Evolutionary conservation across 345 rosid species (phyloP).

Genomic region (Arabidopsis arenosa): DNA sequence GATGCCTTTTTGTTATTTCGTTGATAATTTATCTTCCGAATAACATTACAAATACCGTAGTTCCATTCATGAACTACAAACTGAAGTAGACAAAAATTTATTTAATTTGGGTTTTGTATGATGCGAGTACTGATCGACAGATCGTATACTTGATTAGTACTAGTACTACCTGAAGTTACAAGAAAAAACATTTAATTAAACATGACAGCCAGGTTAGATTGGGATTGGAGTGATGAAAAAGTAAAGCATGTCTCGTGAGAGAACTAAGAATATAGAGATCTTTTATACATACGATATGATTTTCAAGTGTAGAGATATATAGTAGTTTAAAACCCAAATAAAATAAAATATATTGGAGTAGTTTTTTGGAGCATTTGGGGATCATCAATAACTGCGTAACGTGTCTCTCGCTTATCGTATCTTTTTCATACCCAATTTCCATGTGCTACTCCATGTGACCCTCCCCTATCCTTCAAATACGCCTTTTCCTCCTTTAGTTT

Average conservation of each 20-base stretch:
- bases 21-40: neutral
- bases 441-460: constrained; percentile 52
- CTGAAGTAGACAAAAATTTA: neutral
- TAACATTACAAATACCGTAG: neutral
- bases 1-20: neutral
- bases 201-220: constrained; percentile 30
- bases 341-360: neutral
- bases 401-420: constrained; percentile 50
- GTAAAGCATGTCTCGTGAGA: constrained; percentile 50
- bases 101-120: neutral
- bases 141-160: constrained; percentile 34
- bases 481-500: neutral
- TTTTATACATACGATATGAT: constrained; percentile 8
- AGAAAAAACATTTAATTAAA: constrained; percentile 8
- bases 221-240: constrained; percentile 48
- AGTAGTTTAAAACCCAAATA: no score
- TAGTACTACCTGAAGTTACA: constrained; percentile 34
- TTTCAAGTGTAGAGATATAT: neutral
- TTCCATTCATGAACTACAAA: constrained; percentile 8
- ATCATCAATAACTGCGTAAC: constrained; percentile 44
- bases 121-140: constrained; percentile 34
- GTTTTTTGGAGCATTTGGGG: constrained; percentile 25
- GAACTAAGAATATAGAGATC: constrained; percentile 32
- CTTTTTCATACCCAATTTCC: constrained; percentile 44
- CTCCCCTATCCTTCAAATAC: constrained; percentile 29